These are phyloP conservation scores for Podila horticola DNA, from an alignment of 192 early-diverging fungal genomes.

Conservation along the genomic window DNA sequence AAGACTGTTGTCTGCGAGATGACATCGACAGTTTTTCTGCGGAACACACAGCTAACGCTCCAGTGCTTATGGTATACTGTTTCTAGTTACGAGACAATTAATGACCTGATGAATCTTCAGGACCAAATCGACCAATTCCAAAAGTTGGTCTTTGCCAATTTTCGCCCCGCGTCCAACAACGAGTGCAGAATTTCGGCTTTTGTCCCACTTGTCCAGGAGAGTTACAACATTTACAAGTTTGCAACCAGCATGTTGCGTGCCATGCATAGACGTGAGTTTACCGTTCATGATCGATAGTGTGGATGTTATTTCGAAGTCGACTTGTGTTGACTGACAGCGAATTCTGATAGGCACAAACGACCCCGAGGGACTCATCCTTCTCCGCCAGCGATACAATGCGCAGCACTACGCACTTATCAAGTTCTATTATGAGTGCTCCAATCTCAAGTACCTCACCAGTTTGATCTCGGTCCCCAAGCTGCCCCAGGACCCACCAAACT, in stretches of 20 bases:
- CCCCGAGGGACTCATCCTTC: constrained; percentile 84
- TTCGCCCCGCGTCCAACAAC: constrained; percentile 83
- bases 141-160: constrained; percentile 84
- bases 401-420: constrained; percentile 85
- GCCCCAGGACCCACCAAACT: constrained; percentile 80
- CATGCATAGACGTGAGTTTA: constrained; percentile 83
- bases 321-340: background rate
- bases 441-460: constrained; percentile 88
- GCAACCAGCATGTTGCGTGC: constrained; percentile 93
- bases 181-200: constrained; percentile 94
- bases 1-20: background rate
- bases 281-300: background rate
- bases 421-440: constrained; percentile 92
- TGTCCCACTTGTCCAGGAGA: constrained; percentile 95
- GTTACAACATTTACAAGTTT: constrained; percentile 94
- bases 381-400: constrained; percentile 85
- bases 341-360: constrained; percentile 63
- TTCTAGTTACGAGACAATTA: constrained; percentile 90
- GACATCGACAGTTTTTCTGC: background rate
- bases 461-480: constrained; percentile 87
- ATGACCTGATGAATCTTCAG: constrained; percentile 88
- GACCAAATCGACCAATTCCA: constrained; percentile 91
- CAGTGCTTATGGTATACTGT: no score
- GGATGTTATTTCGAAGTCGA: background rate
- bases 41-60: no score